A percentile compares a stretch with the other conserved stretches of the same genome.
Evolutionary conservation across 371 early-diverging fungal species (phyloP).

Genomic region (Massospora cicadina): DNA sequence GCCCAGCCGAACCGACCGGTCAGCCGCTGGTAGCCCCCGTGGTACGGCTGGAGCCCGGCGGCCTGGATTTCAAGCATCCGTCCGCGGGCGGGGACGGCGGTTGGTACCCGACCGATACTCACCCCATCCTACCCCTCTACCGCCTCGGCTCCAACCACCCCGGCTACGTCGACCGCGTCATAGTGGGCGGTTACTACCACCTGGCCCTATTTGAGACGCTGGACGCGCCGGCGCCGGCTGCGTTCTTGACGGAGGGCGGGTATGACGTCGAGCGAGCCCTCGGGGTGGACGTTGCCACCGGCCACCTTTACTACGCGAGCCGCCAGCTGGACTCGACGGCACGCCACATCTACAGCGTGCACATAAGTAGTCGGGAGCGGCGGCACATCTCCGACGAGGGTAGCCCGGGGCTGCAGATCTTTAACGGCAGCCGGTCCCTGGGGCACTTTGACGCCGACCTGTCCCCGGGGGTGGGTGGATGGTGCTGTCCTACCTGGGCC

Average conservation of each 20-base stretch:
- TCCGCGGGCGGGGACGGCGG: conserved; percentile 1
- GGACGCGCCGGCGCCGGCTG: neutral
- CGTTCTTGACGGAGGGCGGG: neutral
- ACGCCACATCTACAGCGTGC: conserved; percentile 18
- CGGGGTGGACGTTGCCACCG: neutral
- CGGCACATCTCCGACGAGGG: conserved; percentile 23
- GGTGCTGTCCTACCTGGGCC: conserved; percentile 61
- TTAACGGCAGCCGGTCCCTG: neutral
- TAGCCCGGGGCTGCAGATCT: conserved; percentile 24
- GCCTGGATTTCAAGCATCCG: neutral
- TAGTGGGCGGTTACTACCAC: conserved; percentile 3
- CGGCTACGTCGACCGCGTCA: conserved; percentile 1
- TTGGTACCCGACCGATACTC: conserved; percentile 8
- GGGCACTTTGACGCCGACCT: conserved; percentile 40
- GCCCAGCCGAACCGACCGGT: neutral
- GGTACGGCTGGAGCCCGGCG: neutral
- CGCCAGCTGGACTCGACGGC: conserved; percentile 5
- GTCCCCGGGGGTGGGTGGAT: conserved; percentile 61
- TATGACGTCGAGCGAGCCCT: conserved; percentile 2
- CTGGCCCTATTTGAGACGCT: neutral
- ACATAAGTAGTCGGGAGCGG: conserved; percentile 22
- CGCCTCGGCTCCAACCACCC: neutral
- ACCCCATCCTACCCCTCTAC: neutral
- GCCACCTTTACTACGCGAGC: conserved; percentile 1
- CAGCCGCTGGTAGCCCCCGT: neutral